Evolutionary conservation across 2,329 filamentous ascomycete species (phyloP), one percentile per base, ranked within the genome.

Genomic region (Aspergillus pseudotamarii): DNA sequence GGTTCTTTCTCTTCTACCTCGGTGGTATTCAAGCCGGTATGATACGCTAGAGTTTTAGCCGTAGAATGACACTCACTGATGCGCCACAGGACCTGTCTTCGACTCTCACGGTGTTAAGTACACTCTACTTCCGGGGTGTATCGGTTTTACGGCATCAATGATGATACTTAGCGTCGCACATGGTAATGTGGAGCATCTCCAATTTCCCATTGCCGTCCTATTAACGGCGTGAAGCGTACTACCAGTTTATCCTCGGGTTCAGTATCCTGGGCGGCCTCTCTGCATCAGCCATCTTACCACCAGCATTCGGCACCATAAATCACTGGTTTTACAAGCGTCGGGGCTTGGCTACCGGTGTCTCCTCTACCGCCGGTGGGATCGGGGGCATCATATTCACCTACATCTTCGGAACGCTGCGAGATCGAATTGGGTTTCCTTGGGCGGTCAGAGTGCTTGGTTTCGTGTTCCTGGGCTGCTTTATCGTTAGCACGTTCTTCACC

Each of bases 1-100:
- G 73, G 45, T 65, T 66, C 1, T 79, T 78, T 61, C 70, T 78
- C 45, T 58, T 76, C 21, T 76, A 72, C 51, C 68, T 78, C 45
- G 70, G 68, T 14, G 72, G 75, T 30, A 69, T 73, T 1, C 76
- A 77, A 50, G 60, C 65, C 63, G 76, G 60, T 61, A 41, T n/a
- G 73, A 69, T 71, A 54, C 56, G 46, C 59, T 59, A 9, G n/a
- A 21, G 34, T 23, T 51, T n/a, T 53, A 23, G 3, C 57, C 28
- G 41, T 38, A 38, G 26, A 14, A 46, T 53, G 28, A 30, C n/a
- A 21, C 38, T 21, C 14, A 2, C 43, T 48, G 2, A 16, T 19
- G 1, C 45, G 6, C 57, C 32, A 38, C 63, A 73, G 74, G 76
- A 0, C 75, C 76, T 1, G 65, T 76, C 1, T 77, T 77, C 59